phyloP scores from a whole-genome alignment of 306 rosid species.

The Sechiopsis laciniata region DNA sequence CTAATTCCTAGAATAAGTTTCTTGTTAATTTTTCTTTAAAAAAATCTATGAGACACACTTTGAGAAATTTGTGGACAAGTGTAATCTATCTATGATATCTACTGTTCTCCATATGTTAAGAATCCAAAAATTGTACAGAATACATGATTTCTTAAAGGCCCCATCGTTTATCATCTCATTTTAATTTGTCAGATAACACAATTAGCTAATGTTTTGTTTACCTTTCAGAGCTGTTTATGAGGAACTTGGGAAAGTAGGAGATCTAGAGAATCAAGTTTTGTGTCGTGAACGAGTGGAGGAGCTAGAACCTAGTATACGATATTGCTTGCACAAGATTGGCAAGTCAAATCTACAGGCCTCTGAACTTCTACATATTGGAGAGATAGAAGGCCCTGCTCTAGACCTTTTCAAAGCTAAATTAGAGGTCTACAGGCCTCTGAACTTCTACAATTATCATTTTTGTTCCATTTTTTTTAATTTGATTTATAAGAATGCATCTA shows the following conservation, averaged over 20 bases:
- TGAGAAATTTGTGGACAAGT: background rate
- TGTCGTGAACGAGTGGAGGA: conserved; percentile 98
- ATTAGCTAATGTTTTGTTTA: conserved; percentile 2
- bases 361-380: conserved; percentile 83
- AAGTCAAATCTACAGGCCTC: conserved; percentile 91
- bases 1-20: too few relatives aligned
- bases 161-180: conserved; percentile 14
- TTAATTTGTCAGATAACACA: background rate
- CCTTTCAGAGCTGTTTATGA: conserved; percentile 77
- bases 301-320: conserved; percentile 90
- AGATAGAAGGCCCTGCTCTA: conserved; percentile 99
- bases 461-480: background rate
- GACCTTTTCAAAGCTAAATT: conserved; percentile 92
- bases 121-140: too few relatives aligned
- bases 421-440: too few relatives aligned
- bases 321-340: conserved; percentile 88
- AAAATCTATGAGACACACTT: too few relatives aligned
- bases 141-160: background rate
- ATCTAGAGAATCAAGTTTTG: conserved; percentile 84
- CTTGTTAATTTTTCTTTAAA: too few relatives aligned
- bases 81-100: background rate
- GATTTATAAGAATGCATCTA: background rate
- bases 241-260: conserved; percentile 95
- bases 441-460: too few relatives aligned
- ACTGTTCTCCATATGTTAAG: background rate